Base-by-base conservation (phyloP, 163 green algal genomes). In the Picocystis sp. region DNA sequence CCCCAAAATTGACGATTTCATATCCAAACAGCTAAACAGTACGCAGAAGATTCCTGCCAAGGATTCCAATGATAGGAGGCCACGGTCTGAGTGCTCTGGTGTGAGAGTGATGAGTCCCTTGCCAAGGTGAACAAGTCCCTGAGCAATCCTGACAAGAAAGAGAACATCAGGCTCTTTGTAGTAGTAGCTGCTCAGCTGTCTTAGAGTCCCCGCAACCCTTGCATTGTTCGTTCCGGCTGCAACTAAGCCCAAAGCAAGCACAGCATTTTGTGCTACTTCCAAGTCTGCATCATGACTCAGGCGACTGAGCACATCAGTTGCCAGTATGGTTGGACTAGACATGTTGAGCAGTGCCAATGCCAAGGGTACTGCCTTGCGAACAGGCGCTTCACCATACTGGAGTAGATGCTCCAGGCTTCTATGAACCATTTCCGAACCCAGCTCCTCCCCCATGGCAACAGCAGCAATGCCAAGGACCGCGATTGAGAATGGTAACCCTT, bases 151-250 rank as follows among this genome's bases (percentile, higher is more conserved):
- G 55, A 93, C 82, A 51, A 94, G 71, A 73, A 94, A 94, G 47
- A 97, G 72, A 63, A 83, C 62, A 11, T 63, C 83, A 11, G 80
- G 78, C 57, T 97, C 89, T 65, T 96, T 96, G 77, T 87, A 89
- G 73, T 96, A 95, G 67, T 97, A 97, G 56, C 62, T 75, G 23
- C 70, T 79, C 43, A 98, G 79, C 50, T 77, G 71, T 44, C 90
- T 76, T 58, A 98, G 75, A 60, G 96, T 80, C 43, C 76, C 77
- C 22, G 89, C 90, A 52, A 93, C 65, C 43, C 83, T 67, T 19
- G 89, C 84, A 51, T 98, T 96, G 80, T 98, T 98, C 53, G 89
- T 98, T 60, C 89, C 89, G 54, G 81, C 62, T 0, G 81, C 83
- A 13, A 93, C 71, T 15, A 98, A 60, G 15, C 90, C 90, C 24